Evolutionary conservation across 2,329 filamentous ascomycete species (phyloP).

Genomic region (Zymoseptoria ardabiliae): DNA sequence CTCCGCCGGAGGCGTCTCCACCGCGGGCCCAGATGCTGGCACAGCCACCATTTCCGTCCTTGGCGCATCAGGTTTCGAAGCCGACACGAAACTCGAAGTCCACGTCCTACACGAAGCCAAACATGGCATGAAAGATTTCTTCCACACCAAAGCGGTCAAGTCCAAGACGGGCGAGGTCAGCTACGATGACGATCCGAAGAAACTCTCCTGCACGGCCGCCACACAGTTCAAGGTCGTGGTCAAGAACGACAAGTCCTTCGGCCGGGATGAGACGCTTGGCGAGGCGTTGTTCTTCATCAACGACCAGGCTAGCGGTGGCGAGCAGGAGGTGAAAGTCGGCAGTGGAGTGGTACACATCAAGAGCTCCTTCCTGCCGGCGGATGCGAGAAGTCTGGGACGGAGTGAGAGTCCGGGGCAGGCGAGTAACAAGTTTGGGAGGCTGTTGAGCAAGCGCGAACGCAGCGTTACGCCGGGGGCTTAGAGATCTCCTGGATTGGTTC

Average conservation of each 20-base stretch:
- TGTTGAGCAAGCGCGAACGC: conserved; percentile 23
- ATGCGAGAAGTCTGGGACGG: conserved; percentile 13
- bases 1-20: conserved; percentile 34
- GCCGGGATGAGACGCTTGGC: conserved; percentile 75
- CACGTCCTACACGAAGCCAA: conserved; percentile 33
- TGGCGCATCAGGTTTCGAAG: conserved; percentile 67
- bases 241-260: conserved; percentile 78
- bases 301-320: conserved; percentile 58
- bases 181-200: conserved; percentile 54
- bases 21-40: conserved; percentile 51
- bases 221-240: conserved; percentile 79
- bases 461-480: conserved; percentile 27
- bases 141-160: conserved; percentile 91
- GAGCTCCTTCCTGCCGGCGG: conserved; percentile 24
- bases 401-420: conserved; percentile 9
- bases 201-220: conserved; percentile 69
- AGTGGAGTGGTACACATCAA: conserved; percentile 62
- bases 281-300: conserved; percentile 89
- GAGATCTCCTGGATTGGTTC: conserved; percentile 3
- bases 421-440: conserved; percentile 20
- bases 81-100: conserved; percentile 31
- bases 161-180: conserved; percentile 56
- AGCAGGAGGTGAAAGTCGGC: conserved; percentile 68
- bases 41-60: conserved; percentile 74
- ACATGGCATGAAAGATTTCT: conserved; percentile 67